Conservation (phyloP, 2,329 filamentous ascomycete genomes). For the Diplocarpon rosae region DNA sequence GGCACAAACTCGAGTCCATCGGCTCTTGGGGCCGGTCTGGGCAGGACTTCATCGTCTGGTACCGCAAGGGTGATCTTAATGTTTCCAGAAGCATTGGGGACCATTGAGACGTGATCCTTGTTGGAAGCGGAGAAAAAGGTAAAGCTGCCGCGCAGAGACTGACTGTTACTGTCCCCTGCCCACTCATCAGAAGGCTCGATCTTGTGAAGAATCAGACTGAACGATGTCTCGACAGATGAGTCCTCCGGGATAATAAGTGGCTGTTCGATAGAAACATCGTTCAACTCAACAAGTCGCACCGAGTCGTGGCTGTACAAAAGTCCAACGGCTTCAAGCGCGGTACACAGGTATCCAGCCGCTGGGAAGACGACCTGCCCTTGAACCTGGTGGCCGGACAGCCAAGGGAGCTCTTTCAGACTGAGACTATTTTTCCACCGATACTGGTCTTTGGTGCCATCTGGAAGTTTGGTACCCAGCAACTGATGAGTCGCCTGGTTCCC, state of each 20-base stretch:
- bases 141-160: no score
- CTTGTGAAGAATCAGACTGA: no score
- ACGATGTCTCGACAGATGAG: no score
- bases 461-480: constrained; percentile 8
- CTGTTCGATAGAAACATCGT: not conserved
- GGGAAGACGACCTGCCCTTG: constrained; percentile 31
- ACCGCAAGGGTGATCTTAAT: no score
- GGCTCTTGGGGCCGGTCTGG: not conserved
- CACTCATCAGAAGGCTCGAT: no score
- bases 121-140: no score
- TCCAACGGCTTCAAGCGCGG: constrained; percentile 35
- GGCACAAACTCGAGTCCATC: not conserved
- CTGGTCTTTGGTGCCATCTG: constrained; percentile 1
- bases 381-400: constrained; percentile 36
- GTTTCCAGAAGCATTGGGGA: no score
- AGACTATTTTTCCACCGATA: constrained; percentile 11
- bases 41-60: not conserved
- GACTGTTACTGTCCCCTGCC: no score
- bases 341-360: constrained; percentile 36
- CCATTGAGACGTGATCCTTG: no score
- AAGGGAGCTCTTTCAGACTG: constrained; percentile 29
- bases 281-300: constrained; percentile 2
- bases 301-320: not conserved
- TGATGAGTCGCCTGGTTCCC: constrained; percentile 4
- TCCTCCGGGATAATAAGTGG: no score